Evolutionary conservation across 2,329 filamentous ascomycete species (phyloP), one percentile per base, ranked within the genome.

Genomic region (Whalleya microplaca): DNA sequence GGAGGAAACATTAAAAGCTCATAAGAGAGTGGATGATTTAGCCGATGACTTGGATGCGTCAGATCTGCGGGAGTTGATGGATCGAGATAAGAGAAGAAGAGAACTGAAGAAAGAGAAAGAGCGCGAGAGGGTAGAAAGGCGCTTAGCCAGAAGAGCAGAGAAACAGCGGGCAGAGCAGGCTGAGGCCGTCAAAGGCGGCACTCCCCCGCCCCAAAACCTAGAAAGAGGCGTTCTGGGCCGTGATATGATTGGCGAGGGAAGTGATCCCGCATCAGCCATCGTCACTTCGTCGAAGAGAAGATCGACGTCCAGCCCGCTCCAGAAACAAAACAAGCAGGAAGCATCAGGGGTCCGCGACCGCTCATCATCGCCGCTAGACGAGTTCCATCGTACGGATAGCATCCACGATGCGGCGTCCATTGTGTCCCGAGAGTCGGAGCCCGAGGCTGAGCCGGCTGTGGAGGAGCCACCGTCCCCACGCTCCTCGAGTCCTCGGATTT

Each of bases 21-120:
- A 84, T 64, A 86, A 88, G 74, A 75, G 85, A 67, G 74, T 90
- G 70, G 75, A 91, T 75, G 76, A 90, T 73, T 75, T 98, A 44
- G 95, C 92, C 20, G 90, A 98, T 69, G 89, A 91, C 56, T 80
- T 99, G 52, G 91, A 92, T 73, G 90, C 95, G 2, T 85, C 89
- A 50, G 93, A 92, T 65, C 73, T 99, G 41, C 84, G 94, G 56
- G 90, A 96, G 70, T 80, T 98, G 27, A 89, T 99, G 84, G 95
- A 99, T 66, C 82, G 95, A 57, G 95, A 99, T 69, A 83, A 88
- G 63, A 85, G 93, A 66, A 84, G 95, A 55, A 86, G 84, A 62
- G 91, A 96, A 64, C 86, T 86, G 70, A 93, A 90, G 74, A 84
- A 82, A 51, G 79, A 83, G 55, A 81, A 81, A 40, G 88, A 94